Conservation (phyloP, 1,284 basidiomycete genomes). For the Ustilago curta region DNA sequence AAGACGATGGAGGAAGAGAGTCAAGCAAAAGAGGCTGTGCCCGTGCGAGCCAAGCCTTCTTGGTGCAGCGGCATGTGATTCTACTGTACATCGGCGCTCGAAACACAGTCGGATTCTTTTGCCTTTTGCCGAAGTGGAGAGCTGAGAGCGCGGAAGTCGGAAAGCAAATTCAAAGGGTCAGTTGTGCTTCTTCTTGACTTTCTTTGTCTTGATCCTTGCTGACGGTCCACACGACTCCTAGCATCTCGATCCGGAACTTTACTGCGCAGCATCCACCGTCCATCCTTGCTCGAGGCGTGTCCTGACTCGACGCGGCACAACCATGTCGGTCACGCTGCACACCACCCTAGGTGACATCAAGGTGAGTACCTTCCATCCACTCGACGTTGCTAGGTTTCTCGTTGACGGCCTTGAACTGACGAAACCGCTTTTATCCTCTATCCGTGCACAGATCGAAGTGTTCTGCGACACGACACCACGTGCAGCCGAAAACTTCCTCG, state of each 20-base stretch:
- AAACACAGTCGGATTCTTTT: background rate
- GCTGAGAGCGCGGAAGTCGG: slow-evolving; percentile 21
- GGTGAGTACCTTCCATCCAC: slow-evolving; percentile 72
- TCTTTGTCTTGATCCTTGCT: no score
- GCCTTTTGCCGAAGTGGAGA: slow-evolving; percentile 12
- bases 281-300: background rate
- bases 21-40: slow-evolving; percentile 6
- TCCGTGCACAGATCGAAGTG: slow-evolving; percentile 75
- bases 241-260: background rate
- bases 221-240: background rate
- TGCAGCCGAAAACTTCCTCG: slow-evolving; percentile 96
- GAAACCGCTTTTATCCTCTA: background rate
- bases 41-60: slow-evolving; percentile 15
- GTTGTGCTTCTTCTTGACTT: background rate
- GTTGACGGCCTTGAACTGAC: background rate
- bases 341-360: slow-evolving; percentile 95
- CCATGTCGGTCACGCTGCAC: slow-evolving; percentile 91
- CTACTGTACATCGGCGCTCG: background rate
- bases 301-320: background rate
- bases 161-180: background rate
- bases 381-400: background rate
- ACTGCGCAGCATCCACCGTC: background rate
- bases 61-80: slow-evolving; percentile 1
- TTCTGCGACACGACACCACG: slow-evolving; percentile 97
- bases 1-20: slow-evolving; percentile 5